phyloP scores from a whole-genome alignment of 306 rosid genomes.

The Casuarina equisetifolia region DNA sequence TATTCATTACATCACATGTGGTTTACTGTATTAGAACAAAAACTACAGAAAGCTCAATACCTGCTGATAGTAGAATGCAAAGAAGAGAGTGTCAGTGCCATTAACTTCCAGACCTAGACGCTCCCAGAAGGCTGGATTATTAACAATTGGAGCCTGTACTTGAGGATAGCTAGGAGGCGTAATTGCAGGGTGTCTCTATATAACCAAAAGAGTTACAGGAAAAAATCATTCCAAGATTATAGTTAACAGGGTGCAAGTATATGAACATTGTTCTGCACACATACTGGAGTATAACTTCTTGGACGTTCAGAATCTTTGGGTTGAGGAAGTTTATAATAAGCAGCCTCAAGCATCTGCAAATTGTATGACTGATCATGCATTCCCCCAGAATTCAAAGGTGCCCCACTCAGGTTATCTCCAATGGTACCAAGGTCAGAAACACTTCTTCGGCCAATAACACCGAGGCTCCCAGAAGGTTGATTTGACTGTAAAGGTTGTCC shows the following conservation, averaged over 20 bases:
- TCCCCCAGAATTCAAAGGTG: slow-evolving; percentile 59
- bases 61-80: slow-evolving; percentile 95
- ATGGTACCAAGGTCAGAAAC: slow-evolving; percentile 86
- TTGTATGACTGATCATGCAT: slow-evolving; percentile 68
- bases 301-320: slow-evolving; percentile 95
- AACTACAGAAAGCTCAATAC: slow-evolving; percentile 36
- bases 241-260: neutral
- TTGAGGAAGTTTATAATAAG: slow-evolving; percentile 74
- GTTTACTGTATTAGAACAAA: neutral
- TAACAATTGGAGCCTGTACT: slow-evolving; percentile 87
- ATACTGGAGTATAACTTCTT: slow-evolving; percentile 75
- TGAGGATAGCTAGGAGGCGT: slow-evolving; percentile 93
- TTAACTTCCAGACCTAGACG: slow-evolving; percentile 63
- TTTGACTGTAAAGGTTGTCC: slow-evolving; percentile 86
- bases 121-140: slow-evolving; percentile 97
- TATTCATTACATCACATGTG: slow-evolving; percentile 5
- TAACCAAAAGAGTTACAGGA: slow-evolving; percentile 19
- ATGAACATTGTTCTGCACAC: slow-evolving; percentile 29
- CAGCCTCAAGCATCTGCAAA: slow-evolving; percentile 91
- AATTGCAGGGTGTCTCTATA: slow-evolving; percentile 73
- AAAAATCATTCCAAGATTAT: slow-evolving; percentile 1
- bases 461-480: slow-evolving; percentile 76
- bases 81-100: slow-evolving; percentile 85
- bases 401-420: slow-evolving; percentile 71
- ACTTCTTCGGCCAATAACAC: slow-evolving; percentile 96